Base-by-base conservation (phyloP, 805 yeast genomes). In the Starmerella floricola region DNA sequence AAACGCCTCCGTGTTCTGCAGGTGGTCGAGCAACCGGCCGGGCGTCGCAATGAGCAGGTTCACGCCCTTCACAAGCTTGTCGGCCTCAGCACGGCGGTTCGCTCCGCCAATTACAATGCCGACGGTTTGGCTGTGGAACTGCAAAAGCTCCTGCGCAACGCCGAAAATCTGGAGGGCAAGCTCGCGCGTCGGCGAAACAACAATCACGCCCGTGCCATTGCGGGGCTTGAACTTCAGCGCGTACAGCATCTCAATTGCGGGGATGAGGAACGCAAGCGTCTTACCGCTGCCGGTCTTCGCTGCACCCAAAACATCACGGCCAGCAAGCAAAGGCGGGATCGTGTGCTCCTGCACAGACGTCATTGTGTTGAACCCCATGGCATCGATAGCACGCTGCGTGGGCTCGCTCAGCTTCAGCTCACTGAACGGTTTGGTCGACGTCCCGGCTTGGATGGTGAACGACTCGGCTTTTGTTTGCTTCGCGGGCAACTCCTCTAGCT, bases 211-310 rank as follows among this genome's bases (percentile, higher is more conserved):
- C 13, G 97, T 88, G 53, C 98, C 98, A 60, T 91, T 93, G 68
- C 97, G 76, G 42, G 98, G 97, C 64, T 88, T 91, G 69, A 87
- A 91, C 60, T 81, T 85, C 56, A 91, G 71, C 15, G 94, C 78
- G 59, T 87, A 81, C 42, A 91, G 70, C 66, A 86, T 67, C 65
- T 91, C 98, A 50, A 91, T 79, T 26, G 98, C 98, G 12, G 99
- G 99, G 46, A 91, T 73, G 57, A 91, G 68, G 55, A 91, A 91
- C 8, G 99, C 97, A 47, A 93, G 67, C 0, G 99, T 91, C 67
- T 91, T 91, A 60, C 99, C 99, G 1, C 96, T 86, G 41, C 99
- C 99, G 2, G 99, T 91, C 66, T 87, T 88, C 44, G 99, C 99
- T n/a, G 98, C 98, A 52, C 98, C 99, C 41, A 91, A 71, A 17